These are phyloP conservation scores for Melampsora americana DNA, from an alignment of 1,284 basidiomycete species.

Conservation along the genomic window DNA sequence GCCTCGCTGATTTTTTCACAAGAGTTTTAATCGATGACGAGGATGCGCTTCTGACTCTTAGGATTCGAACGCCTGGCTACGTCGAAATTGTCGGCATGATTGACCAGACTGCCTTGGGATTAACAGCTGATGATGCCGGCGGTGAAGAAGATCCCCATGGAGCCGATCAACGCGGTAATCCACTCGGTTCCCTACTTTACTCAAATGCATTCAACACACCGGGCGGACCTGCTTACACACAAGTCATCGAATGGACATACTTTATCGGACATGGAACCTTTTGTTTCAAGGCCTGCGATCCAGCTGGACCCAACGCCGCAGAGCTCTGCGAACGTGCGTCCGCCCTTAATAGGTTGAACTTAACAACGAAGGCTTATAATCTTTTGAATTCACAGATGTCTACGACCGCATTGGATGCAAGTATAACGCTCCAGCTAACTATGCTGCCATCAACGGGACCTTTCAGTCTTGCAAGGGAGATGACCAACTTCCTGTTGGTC, in stretches of 20 bases:
- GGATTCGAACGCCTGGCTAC: conserved; percentile 64
- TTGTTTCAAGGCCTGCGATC: conserved; percentile 65
- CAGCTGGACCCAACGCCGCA: conserved; percentile 58
- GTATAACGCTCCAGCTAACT: conserved; percentile 58
- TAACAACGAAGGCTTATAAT: neutral
- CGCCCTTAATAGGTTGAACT: neutral
- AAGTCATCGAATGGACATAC: conserved; percentile 63
- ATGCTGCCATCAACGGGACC: conserved; percentile 45
- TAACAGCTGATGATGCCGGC: conserved; percentile 62
- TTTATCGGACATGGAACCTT: conserved; percentile 63
- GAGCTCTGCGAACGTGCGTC: conserved; percentile 55
- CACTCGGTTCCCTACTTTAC: conserved; percentile 11
- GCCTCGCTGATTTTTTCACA: neutral
- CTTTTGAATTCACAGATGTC: conserved; percentile 58
- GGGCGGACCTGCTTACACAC: conserved; percentile 53
- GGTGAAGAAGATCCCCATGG: conserved; percentile 54
- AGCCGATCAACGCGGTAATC: conserved; percentile 9
- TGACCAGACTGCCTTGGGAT: conserved; percentile 63
- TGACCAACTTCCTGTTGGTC: conserved; percentile 45
- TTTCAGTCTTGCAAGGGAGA: conserved; percentile 47
- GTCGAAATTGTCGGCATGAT: conserved; percentile 66
- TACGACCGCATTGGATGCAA: conserved; percentile 67
- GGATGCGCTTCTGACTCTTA: neutral
- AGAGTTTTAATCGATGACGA: neutral
- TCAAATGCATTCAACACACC: conserved; percentile 5